Evolutionary conservation across 768 basidiomycete genomes (phyloP).

Genomic region (Rubroboletus satanas): DNA sequence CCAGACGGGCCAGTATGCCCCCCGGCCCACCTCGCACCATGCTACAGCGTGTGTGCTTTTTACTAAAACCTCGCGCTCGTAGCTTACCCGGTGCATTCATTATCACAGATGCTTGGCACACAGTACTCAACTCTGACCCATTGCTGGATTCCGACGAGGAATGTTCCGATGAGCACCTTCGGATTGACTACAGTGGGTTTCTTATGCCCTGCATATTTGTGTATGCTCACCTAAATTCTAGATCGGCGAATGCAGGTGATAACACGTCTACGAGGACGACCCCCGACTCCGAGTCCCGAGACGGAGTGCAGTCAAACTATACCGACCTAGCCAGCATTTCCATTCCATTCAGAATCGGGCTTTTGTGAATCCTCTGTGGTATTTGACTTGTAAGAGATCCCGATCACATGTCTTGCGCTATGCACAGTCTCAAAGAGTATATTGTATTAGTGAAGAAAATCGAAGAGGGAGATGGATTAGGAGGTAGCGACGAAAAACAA

Average conservation of each 20-base stretch:
- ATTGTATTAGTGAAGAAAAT: constrained; percentile 19
- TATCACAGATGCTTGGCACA: constrained; percentile 66
- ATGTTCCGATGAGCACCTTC: constrained; percentile 56
- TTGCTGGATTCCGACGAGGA: constrained; percentile 75
- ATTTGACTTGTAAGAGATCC: constrained; percentile 1
- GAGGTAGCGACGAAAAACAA: constrained; percentile 8
- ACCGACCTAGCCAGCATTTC: constrained; percentile 3
- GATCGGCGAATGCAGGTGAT: constrained; percentile 62
- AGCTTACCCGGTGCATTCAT: constrained; percentile 8
- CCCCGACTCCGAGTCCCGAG: constrained; percentile 62
- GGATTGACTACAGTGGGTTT: constrained; percentile 60
- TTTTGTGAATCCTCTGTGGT: background rate
- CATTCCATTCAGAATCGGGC: background rate
- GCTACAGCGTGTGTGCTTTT: constrained; percentile 56
- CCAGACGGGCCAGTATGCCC: constrained; percentile 24
- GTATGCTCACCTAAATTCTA: constrained; percentile 24
- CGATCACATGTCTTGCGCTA: constrained; percentile 10
- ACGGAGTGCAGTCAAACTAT: constrained; percentile 25
- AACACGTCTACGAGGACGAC: constrained; percentile 51
- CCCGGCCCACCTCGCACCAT: constrained; percentile 45
- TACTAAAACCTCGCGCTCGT: background rate
- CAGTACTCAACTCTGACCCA: constrained; percentile 64
- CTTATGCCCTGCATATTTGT: background rate
- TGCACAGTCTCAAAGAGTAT: constrained; percentile 24
- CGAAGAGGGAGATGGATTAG: constrained; percentile 15